These are phyloP conservation scores for Trichocomaceae sp. DNA, from an alignment of 2,329 filamentous ascomycete species.

Conservation along the genomic window DNA sequence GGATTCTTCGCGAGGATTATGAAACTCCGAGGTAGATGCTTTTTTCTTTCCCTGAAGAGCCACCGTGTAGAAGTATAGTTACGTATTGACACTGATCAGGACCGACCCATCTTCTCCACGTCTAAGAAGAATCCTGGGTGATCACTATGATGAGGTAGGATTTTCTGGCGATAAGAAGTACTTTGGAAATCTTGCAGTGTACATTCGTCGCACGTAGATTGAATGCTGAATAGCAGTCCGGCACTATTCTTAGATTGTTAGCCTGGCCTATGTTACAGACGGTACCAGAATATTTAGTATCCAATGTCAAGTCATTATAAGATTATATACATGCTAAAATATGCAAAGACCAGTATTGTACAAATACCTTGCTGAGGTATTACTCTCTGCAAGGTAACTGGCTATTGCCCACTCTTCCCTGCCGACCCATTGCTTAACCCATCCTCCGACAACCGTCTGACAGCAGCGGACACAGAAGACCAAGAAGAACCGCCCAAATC, in stretches of 20 bases:
- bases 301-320: background rate
- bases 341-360: background rate
- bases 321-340: background rate
- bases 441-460: background rate
- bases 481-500: conserved; percentile 40
- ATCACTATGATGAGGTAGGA: conserved; percentile 7
- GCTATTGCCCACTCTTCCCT: background rate
- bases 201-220: conserved; percentile 53
- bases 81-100: background rate
- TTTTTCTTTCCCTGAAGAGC: background rate
- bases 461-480: background rate
- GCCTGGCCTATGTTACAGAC: too few species aligned
- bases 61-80: background rate
- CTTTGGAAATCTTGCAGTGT: conserved; percentile 4
- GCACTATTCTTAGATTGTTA: too few species aligned
- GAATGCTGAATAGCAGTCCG: too few species aligned
- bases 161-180: background rate
- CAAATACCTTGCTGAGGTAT: background rate
- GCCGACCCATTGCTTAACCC: background rate
- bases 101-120: conserved; percentile 3
- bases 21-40: background rate
- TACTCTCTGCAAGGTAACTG: background rate
- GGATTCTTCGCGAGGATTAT: background rate
- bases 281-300: background rate
- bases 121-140: conserved; percentile 1